These are phyloP conservation scores for Lactarius trivialis DNA, from an alignment of 768 basidiomycete species.

Conservation along the genomic window DNA sequence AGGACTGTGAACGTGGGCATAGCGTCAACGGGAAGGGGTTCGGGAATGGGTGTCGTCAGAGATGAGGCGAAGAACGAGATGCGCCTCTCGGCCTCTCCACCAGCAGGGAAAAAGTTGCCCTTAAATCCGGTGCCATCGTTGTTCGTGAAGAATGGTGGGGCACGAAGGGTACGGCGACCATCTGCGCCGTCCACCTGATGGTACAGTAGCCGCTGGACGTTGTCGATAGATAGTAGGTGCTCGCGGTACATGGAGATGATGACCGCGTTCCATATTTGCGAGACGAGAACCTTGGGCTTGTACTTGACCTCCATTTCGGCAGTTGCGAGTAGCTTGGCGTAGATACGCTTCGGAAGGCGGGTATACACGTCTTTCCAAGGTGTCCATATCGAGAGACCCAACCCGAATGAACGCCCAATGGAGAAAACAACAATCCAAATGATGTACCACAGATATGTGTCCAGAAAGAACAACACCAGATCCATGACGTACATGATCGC, in stretches of 20 bases:
- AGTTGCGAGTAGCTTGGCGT: slow-evolving; percentile 93
- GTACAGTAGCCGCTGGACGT: slow-evolving; percentile 94
- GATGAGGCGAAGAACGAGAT: slow-evolving; percentile 99
- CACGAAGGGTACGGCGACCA: slow-evolving; percentile 86
- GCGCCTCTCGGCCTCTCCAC: slow-evolving; percentile 93
- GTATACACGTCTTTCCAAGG: slow-evolving; percentile 99
- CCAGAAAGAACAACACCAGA: slow-evolving; percentile 94
- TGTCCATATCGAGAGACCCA: slow-evolving; percentile 98
- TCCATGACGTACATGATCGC: slow-evolving; percentile 99
- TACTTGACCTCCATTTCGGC: slow-evolving; percentile 99
- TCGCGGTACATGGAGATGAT: slow-evolving; percentile 99
- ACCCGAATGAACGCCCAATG: slow-evolving; percentile 80
- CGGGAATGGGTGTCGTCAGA: slow-evolving; percentile 90
- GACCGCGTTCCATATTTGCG: slow-evolving; percentile 98
- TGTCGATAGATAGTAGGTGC: slow-evolving; percentile 94
- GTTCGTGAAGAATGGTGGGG: slow-evolving; percentile 96
- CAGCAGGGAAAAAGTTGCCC: slow-evolving; percentile 85
- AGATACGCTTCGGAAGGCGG: slow-evolving; percentile 93
- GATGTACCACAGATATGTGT: slow-evolving; percentile 99
- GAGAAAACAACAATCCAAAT: slow-evolving; percentile 97
- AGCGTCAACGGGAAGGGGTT: slow-evolving; percentile 91
- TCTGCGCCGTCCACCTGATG: slow-evolving; percentile 91
- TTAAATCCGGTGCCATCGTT: slow-evolving; percentile 69
- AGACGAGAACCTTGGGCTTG: slow-evolving; percentile 98
- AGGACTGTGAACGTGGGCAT: slow-evolving; percentile 99